These are phyloP conservation scores for Penicillium sp. DNA, from an alignment of 2,329 filamentous ascomycete genomes.

Conservation along the genomic window DNA sequence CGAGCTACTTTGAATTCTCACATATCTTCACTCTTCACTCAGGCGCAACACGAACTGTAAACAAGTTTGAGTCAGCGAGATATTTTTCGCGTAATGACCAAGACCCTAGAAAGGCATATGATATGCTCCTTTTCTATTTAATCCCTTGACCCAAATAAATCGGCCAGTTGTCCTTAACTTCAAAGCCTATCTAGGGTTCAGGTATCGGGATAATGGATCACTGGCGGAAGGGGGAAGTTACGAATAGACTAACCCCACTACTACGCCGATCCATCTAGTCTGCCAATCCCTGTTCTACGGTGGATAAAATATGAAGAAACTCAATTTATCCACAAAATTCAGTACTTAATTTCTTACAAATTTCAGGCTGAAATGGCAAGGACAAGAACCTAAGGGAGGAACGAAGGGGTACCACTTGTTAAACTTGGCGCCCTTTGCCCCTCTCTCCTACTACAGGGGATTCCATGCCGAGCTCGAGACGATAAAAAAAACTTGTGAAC, in stretches of 20 bases:
- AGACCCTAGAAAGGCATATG: not conserved
- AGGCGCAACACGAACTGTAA: not conserved
- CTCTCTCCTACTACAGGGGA: no score
- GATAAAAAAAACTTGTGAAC: no score
- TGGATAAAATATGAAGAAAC: not conserved
- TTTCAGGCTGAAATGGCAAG: no score
- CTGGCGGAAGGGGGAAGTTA: not conserved
- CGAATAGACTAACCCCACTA: no score
- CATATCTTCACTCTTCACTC: not conserved
- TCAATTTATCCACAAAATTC: not conserved
- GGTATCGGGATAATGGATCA: not conserved
- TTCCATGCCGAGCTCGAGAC: no score
- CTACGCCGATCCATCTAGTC: no score
- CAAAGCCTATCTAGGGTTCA: not conserved
- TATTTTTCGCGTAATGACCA: not conserved
- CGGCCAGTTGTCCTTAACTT: not conserved
- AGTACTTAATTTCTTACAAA: not conserved
- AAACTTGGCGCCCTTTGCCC: no score
- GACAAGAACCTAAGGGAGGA: no score
- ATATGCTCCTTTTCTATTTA: not conserved
- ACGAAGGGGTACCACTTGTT: no score
- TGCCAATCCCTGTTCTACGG: not conserved
- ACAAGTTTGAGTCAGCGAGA: not conserved
- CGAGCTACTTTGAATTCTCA: not conserved
- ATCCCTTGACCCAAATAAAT: not conserved